These are phyloP conservation scores for Didymella glomerata DNA, from an alignment of 2,329 filamentous ascomycete genomes.

Conservation along the genomic window DNA sequence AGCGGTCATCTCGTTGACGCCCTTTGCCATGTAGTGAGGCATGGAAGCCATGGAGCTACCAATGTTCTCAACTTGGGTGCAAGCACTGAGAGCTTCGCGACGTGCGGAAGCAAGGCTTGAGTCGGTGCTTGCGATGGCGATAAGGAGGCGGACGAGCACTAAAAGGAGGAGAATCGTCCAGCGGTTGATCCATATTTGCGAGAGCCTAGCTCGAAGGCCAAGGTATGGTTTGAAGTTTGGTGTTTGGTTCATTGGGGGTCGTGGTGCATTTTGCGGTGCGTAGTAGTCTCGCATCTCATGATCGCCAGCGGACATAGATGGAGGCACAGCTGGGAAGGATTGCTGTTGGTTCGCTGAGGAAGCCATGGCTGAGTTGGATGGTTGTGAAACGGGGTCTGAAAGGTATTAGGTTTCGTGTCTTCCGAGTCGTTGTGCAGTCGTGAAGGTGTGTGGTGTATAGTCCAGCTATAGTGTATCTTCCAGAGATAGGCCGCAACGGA, in stretches of 20 bases:
- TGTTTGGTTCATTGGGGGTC: conserved; percentile 68
- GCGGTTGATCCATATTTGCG: conserved; percentile 96
- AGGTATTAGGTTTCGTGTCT: conserved; percentile 42
- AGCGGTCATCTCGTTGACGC: conserved; percentile 86
- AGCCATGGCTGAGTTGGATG: conserved; percentile 53
- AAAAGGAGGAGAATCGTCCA: conserved; percentile 93
- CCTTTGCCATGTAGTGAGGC: conserved; percentile 91
- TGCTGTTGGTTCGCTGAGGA: conserved; percentile 63
- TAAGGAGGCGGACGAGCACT: conserved; percentile 80
- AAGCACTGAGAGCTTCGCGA: conserved; percentile 83
- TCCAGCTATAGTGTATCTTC: conserved; percentile 38
- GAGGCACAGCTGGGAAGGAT: conserved; percentile 63
- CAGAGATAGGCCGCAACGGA: conserved; percentile 38
- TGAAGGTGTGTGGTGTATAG: conserved; percentile 25
- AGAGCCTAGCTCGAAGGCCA: conserved; percentile 85
- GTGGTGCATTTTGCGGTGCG: conserved; percentile 63
- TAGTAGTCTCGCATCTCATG: conserved; percentile 70
- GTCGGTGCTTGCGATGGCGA: conserved; percentile 77
- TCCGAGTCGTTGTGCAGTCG: conserved; percentile 9
- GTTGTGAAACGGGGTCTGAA: conserved; percentile 44
- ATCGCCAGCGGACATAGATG: conserved; percentile 67
- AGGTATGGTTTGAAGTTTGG: conserved; percentile 88
- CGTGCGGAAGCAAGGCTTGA: conserved; percentile 79
- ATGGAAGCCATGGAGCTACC: conserved; percentile 97
- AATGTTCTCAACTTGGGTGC: conserved; percentile 88